Evolutionary conservation across 768 basidiomycete genomes (phyloP), one percentile per base, ranked within the genome.

Genomic region (Pulveroboletus frians): DNA sequence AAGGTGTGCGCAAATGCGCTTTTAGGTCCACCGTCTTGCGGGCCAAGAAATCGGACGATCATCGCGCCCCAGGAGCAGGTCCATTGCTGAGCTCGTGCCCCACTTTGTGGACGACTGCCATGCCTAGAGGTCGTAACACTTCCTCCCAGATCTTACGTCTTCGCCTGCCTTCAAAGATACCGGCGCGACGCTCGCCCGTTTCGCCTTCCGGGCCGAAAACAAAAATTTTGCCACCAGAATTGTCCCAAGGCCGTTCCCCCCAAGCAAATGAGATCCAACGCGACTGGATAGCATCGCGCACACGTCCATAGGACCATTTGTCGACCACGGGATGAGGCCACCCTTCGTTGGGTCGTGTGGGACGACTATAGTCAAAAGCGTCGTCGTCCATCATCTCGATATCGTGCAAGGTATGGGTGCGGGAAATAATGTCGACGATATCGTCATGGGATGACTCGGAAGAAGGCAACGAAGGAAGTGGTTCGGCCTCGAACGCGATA

Each of bases 181-280:
- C 66, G 47, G 64, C 69, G 13, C 78, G 79, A 40, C 88, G 78
- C 65, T 88, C 86, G 39, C 88, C 88, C 0, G 79, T 80, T 68
- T 90, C 88, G 46, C 87, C 88, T 62, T 89, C 87, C 0, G 88
- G 88, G 4, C 88, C 88, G 55, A 90, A 88, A 17, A 90, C 85
- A 63, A 77, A 88, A 40, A 87, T 77, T 66, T 79, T 84, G 50
- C 80, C 78, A 13, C 35, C 65, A 0, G 66, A 61, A 50, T 76
- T 78, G 49, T 69, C 70, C 86, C 88, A 90, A 8, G 87, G 87
- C 4, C 71, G 76, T 62, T 85, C 81, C 5, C 85, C 86, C 62
- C 86, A 65, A 6, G 87, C 85, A 48, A 90, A 90, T 18, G 80
- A 62, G 20, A 89, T 76, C 88, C 88, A 90, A 36, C 78, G 75